phyloP scores from a whole-genome alignment of 352 stramenopile species.

The Pythium diclinum region DNA sequence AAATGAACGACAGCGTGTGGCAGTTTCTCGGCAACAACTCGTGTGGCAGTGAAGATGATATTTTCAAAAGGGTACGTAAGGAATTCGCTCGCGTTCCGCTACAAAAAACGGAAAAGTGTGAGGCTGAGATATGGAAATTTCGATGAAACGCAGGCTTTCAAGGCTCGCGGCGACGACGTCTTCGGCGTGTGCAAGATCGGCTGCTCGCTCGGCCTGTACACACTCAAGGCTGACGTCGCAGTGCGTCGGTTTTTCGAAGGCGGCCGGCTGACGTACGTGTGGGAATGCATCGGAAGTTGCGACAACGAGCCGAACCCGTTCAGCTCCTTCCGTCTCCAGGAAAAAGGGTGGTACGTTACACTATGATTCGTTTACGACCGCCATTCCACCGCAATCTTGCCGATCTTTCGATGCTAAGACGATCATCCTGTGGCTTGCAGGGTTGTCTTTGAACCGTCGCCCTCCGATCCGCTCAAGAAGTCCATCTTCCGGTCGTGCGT shows the following conservation, averaged over 20 bases:
- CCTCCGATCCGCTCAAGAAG: constrained; percentile 35
- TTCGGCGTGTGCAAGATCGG: constrained; percentile 45
- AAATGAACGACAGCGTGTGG: constrained; percentile 35
- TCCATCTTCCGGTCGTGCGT: constrained; percentile 49
- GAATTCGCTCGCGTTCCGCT: too few species aligned
- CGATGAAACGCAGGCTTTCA: constrained; percentile 30
- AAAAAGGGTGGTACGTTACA: constrained; percentile 49
- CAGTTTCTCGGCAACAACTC: constrained; percentile 30
- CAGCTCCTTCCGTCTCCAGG: constrained; percentile 33
- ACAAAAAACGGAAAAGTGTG: too few species aligned
- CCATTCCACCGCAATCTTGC: neutral
- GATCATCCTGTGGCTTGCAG: constrained; percentile 19
- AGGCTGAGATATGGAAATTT: too few species aligned
- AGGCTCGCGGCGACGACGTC: constrained; percentile 41
- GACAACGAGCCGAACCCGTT: constrained; percentile 22
- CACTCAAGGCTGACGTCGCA: constrained; percentile 41
- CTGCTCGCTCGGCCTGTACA: constrained; percentile 29
- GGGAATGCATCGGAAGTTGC: constrained; percentile 40
- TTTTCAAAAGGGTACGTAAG: constrained; percentile 35
- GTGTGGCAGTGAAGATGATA: constrained; percentile 15
- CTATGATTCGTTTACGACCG: neutral
- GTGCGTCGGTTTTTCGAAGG: constrained; percentile 43
- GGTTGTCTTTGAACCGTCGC: constrained; percentile 43
- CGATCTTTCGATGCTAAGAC: too few species aligned
- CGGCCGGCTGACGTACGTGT: constrained; percentile 46